phyloP scores from a whole-genome alignment of 2,329 filamentous ascomycete genomes.

The Thermomyces lanuginosus region DNA sequence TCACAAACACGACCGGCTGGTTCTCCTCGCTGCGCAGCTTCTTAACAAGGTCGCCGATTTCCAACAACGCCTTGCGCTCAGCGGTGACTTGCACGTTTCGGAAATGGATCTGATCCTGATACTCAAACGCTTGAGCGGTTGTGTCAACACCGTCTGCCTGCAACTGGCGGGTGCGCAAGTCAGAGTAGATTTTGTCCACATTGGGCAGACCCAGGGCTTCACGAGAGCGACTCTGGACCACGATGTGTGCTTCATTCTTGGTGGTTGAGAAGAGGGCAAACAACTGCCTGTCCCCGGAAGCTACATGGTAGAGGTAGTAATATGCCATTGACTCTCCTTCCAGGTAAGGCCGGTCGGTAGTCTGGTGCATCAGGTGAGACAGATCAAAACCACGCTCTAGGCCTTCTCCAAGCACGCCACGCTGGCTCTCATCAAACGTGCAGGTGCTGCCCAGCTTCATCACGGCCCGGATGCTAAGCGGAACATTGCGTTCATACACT shows the following conservation, averaged over 20 bases:
- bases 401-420: conserved; percentile 80
- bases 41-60: conserved; percentile 75
- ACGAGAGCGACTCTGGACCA: conserved; percentile 69
- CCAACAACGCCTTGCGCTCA: conserved; percentile 71
- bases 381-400: conserved; percentile 90
- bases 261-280: conserved; percentile 85
- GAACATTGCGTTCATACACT: conserved; percentile 88
- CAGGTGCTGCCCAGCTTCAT: conserved; percentile 81
- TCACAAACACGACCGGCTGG: conserved; percentile 64
- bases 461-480: conserved; percentile 70
- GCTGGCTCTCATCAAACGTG: conserved; percentile 79
- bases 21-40: conserved; percentile 76
- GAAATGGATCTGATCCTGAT: conserved; percentile 74
- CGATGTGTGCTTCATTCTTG: conserved; percentile 62
- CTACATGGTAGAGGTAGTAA: conserved; percentile 84
- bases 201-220: conserved; percentile 82
- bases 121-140: conserved; percentile 69
- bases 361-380: conserved; percentile 51
- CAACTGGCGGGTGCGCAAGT: conserved; percentile 48
- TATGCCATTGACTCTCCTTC: conserved; percentile 60
- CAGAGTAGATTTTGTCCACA: conserved; percentile 70
- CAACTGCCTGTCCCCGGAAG: conserved; percentile 76
- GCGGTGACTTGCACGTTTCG: conserved; percentile 78
- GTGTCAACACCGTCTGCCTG: conserved; percentile 51
- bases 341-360: conserved; percentile 58